Evolutionary conservation across 805 yeast genomes (phyloP).

Genomic region (Ogataea populi-albae): DNA sequence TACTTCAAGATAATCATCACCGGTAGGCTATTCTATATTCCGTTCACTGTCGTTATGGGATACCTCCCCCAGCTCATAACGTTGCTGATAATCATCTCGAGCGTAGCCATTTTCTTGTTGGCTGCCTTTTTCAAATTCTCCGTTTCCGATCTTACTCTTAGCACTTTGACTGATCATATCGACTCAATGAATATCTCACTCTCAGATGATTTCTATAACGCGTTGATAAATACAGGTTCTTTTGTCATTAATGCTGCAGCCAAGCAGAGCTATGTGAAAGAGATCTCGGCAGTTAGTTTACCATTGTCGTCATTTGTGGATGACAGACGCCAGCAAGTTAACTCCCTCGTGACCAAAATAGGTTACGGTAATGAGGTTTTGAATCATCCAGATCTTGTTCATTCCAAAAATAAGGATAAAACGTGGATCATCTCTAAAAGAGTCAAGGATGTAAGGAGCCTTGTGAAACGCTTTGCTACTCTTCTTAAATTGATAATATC

Average conservation of each 20-base stretch:
- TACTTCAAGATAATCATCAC: conserved; percentile 39
- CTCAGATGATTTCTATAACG: conserved; percentile 65
- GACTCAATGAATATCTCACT: conserved; percentile 40
- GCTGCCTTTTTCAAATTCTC: conserved; percentile 57
- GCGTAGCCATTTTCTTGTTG: conserved; percentile 50
- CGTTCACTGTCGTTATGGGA: conserved; percentile 54
- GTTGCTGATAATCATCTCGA: conserved; percentile 45
- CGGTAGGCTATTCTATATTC: conserved; percentile 48
- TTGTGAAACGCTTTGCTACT: conserved; percentile 6
- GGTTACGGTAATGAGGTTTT: conserved; percentile 28
- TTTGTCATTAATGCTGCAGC: conserved; percentile 68
- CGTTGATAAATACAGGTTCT: conserved; percentile 56
- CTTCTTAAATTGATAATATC: conserved; percentile 6
- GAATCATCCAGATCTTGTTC: conserved; percentile 28
- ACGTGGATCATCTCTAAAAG: conserved; percentile 21
- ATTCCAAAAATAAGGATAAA: conserved; percentile 7
- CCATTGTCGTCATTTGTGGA: conserved; percentile 60
- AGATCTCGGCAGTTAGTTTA: conserved; percentile 46
- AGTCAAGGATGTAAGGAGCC: conserved; percentile 6
- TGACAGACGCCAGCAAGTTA: not conserved
- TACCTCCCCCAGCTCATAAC: conserved; percentile 66
- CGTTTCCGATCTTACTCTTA: conserved; percentile 30
- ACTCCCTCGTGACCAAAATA: conserved; percentile 1
- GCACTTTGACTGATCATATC: conserved; percentile 33
- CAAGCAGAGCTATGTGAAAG: conserved; percentile 61